phyloP scores from a whole-genome alignment of 1,139 yeast genomes.

The Yamadazyma mexicana region DNA sequence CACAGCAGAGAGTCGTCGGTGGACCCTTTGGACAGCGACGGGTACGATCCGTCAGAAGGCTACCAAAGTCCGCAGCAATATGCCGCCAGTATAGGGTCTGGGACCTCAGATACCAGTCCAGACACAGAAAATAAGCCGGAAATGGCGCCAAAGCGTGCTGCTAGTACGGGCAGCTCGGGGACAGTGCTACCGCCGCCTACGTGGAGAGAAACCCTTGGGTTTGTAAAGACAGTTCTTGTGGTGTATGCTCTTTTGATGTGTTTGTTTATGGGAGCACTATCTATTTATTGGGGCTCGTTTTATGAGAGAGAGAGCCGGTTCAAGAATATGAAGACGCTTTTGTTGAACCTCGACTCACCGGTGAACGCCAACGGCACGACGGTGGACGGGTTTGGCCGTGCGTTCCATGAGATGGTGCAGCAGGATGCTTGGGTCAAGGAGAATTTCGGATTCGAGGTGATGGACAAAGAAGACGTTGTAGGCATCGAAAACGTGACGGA shows the following conservation, averaged over 20 bases:
- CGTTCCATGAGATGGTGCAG: slow-evolving; percentile 25
- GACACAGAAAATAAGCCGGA: too few species aligned
- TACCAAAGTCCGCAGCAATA: too few species aligned
- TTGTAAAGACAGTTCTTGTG: slow-evolving; percentile 1
- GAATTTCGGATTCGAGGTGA: slow-evolving; percentile 4
- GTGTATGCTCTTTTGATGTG: slow-evolving; percentile 2
- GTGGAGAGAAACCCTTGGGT: neutral
- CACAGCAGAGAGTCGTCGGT: neutral
- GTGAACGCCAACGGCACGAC: slow-evolving; percentile 20
- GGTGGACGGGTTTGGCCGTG: slow-evolving; percentile 31
- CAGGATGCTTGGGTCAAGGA: slow-evolving; percentile 15
- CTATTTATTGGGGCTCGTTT: slow-evolving; percentile 64
- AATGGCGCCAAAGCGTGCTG: neutral
- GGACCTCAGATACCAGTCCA: too few species aligned
- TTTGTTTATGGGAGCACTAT: slow-evolving; percentile 35
- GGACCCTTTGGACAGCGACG: neutral
- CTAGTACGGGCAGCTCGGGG: neutral
- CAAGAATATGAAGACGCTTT: slow-evolving; percentile 42
- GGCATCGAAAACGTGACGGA: slow-evolving; percentile 19
- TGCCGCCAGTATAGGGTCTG: too few species aligned
- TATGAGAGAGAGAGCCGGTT: slow-evolving; percentile 40
- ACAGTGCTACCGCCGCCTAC: neutral
- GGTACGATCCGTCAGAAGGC: too few species aligned
- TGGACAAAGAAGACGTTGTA: neutral
- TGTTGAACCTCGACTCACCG: slow-evolving; percentile 45